A percentile compares a stretch with the other conserved stretches of the same genome.
phyloP scores from a whole-genome alignment of 345 rosid species.

The Rhodamnia argentea region DNA sequence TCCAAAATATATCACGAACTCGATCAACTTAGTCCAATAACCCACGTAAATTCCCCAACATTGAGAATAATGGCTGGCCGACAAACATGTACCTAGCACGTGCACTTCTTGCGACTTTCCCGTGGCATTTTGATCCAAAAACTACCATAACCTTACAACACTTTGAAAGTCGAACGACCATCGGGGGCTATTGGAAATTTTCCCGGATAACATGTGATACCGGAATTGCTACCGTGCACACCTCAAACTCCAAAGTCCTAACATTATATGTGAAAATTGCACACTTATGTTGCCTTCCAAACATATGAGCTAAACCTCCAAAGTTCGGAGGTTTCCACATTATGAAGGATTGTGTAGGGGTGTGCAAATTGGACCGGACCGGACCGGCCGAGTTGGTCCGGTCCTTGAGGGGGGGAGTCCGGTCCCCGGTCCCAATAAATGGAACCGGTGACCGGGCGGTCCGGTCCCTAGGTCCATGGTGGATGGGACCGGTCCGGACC shows the following conservation, averaged over 20 bases:
- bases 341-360: too few species aligned
- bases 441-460: too few species aligned
- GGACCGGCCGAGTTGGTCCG: too few species aligned
- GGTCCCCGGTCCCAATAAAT: too few species aligned
- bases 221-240: background rate
- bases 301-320: background rate
- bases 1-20: background rate
- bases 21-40: background rate
- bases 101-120: background rate
- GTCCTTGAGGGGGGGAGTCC: too few species aligned
- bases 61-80: background rate
- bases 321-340: background rate
- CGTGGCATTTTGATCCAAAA: background rate
- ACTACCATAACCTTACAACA: background rate
- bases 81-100: background rate
- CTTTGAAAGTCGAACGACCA: background rate
- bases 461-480: too few species aligned
- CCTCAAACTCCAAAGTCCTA: background rate
- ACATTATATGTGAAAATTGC: background rate
- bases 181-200: background rate
- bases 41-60: background rate
- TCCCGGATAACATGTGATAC: background rate
- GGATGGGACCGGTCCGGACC: too few species aligned
- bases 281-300: background rate
- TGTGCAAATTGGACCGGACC: too few species aligned